Base-by-base conservation (phyloP, 2,329 filamentous ascomycete genomes). In the Botryotinia globosa region DNA sequence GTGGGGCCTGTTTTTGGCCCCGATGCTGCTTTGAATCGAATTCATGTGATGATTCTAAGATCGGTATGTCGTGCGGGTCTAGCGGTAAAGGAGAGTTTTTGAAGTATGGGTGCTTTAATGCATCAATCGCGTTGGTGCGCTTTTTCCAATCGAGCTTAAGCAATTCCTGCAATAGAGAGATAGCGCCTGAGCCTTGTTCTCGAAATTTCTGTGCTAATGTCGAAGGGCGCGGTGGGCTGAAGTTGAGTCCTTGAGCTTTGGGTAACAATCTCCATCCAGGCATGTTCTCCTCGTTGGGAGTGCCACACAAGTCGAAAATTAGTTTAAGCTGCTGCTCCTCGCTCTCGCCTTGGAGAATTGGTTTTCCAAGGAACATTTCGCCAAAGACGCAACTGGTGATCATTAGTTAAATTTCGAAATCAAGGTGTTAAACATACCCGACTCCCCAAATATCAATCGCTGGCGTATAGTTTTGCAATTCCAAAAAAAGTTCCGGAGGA, bases 371-470 rank as follows among this genome's bases (percentile, higher is more conserved):
- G 76, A 98, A 91, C 95, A 99, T 99, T 81, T 99, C 96, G 69
- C 94, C 96, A 83, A 99, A 98, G 3, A 99, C 94, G 80, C 96
- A 99, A n/a, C 92, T 94, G 73, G 48, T 16, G 32, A 48, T 51
- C 45, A 73, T 59, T 58, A 72, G 72, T 82, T 77, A 78, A 69
- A 81, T 4, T 20, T 62, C n/a, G 34, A 45, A 18, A 56, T 32
- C 62, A 32, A 56, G 75, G 72, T 64, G 42, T 20, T 25, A n/a
- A 69, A 81, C 89, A 84, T 85, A 94, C 92, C 95, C 96, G 77
- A 98, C 95, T 78, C 96, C 96, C 96, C 96, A 99, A 83, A 99
- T 90, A 82, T 99, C 96, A 79, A 99, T 98, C 16, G 96, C 94
- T 22, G 94, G 94, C n/a, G 96, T 99, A 82, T 99, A 99, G 76